phyloP scores from a whole-genome alignment of 352 stramenopile genomes.

The Globisporangium apiculatum region DNA sequence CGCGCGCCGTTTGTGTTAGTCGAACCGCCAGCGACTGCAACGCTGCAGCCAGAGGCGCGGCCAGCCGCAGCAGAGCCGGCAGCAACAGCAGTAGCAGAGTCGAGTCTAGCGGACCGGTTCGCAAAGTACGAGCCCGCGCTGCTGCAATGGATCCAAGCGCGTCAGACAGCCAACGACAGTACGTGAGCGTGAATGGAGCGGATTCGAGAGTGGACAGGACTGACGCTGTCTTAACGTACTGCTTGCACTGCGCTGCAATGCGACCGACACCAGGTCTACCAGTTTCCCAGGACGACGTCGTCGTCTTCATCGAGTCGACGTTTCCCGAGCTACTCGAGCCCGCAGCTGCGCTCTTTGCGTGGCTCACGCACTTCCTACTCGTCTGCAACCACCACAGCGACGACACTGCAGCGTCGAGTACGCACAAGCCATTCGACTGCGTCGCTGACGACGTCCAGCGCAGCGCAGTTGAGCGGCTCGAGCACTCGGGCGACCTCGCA shows the following conservation, averaged over 20 bases:
- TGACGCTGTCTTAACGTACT: neutral
- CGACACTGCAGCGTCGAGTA: neutral
- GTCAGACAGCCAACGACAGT: conserved; percentile 21
- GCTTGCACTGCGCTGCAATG: neutral
- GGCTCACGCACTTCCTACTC: conserved; percentile 39
- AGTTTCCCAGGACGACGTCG: conserved; percentile 40
- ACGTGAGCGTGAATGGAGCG: neutral
- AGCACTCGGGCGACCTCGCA: conserved; percentile 19
- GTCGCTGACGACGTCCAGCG: conserved; percentile 10
- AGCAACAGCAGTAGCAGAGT: neutral
- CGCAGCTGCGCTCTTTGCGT: conserved; percentile 43
- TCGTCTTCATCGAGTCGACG: conserved; percentile 60
- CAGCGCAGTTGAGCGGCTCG: conserved; percentile 17
- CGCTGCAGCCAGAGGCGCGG: neutral
- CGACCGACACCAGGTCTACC: conserved; percentile 3
- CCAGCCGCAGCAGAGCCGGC: neutral
- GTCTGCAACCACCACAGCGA: conserved; percentile 18
- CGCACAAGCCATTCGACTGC: conserved; percentile 2
- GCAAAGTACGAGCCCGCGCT: conserved; percentile 44
- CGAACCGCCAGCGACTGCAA: neutral
- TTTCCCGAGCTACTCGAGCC: conserved; percentile 51
- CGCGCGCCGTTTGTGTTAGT: too few relatives aligned
- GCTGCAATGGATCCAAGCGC: conserved; percentile 37
- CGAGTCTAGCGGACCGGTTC: conserved; percentile 9
- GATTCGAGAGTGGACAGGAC: neutral